Percentiles rank a stretch among this genome's conserved stretches.
phyloP scores from a whole-genome alignment of 441 rosid genomes.

The Francoa sonchifolia region DNA sequence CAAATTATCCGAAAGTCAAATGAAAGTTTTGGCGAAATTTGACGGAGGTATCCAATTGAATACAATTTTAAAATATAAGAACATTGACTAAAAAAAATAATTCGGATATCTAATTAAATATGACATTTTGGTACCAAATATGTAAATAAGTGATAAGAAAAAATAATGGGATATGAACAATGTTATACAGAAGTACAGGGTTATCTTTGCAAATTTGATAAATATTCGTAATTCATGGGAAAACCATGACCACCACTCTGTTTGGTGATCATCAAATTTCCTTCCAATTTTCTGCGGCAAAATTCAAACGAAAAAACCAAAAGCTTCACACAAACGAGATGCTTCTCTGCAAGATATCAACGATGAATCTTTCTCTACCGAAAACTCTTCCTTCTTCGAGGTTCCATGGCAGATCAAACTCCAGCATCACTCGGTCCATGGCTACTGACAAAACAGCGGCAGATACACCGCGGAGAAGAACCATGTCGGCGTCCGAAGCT shows the following conservation, averaged over 20 bases:
- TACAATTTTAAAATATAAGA: background rate
- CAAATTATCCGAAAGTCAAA: no score
- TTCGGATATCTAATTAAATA: background rate
- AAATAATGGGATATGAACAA: no score
- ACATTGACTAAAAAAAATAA: background rate
- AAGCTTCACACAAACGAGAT: constrained; percentile 6
- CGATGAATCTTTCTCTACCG: constrained; percentile 12
- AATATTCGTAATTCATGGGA: constrained; percentile 7
- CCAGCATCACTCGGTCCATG: constrained; percentile 19
- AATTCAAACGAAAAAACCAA: background rate
- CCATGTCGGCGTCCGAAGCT: constrained; percentile 46
- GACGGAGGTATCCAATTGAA: no score
- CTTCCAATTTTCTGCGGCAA: background rate
- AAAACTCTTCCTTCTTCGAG: constrained; percentile 9
- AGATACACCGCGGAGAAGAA: constrained; percentile 27
- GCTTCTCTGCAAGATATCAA: constrained; percentile 19
- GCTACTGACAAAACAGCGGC: constrained; percentile 17
- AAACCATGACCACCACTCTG: constrained; percentile 7
- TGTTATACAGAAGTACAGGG: background rate
- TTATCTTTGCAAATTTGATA: background rate
- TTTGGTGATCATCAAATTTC: background rate
- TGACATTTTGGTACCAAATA: background rate
- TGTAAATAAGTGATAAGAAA: no score
- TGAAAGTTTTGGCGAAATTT: no score
- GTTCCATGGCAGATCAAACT: constrained; percentile 7